Evolutionary conservation across 2,329 filamentous ascomycete genomes (phyloP), one percentile per base, ranked within the genome.

Genomic region (Fusarium clavum): DNA sequence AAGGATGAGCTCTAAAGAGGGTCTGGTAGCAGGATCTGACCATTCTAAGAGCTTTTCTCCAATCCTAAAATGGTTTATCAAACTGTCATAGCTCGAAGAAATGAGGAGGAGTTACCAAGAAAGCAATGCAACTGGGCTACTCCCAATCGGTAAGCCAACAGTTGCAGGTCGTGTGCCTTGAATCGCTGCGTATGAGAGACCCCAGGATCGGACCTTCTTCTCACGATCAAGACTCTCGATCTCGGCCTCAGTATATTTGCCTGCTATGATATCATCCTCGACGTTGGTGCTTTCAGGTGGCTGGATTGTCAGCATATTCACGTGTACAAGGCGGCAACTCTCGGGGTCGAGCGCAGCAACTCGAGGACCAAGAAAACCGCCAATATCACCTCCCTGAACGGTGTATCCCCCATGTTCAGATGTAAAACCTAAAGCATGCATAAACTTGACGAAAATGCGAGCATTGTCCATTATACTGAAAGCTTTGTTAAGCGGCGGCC

Each of bases 381-480:
- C 32, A 16, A 52, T 30, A 20, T 52, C 48, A 20, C 48, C 48
- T 9, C 48, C 48, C 13, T 52, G 32, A 11, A 27, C 32, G 1
- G 13, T 12, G 13, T 27, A 40, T 20, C 12, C 48, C 5, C 32
- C 16, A 11, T 38, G 32, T 4, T 38, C 16, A 14, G 32, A 2
- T 24, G 8, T 16, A 11, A 52, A 52, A 0, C 48, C 48, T 8
- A 52, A 4, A 5, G 32, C 10, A 13, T 34, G 5, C 48, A 52
- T 52, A 5, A 40, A 9, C 1, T 8, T 34, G 9, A 24, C 32
- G 0, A 40, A 1, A 12, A 40, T 27, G 0, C 9, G 20, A 13
- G 11, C 48, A 20, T 20, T 22, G 13, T 40, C 24, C 22, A n/a
- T 2, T 2, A 51, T 5, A 3, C 8, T 29, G 32, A 51, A 51